Conservation (phyloP, 177 flowering plant species). For the Vitis hybrid region DNA sequence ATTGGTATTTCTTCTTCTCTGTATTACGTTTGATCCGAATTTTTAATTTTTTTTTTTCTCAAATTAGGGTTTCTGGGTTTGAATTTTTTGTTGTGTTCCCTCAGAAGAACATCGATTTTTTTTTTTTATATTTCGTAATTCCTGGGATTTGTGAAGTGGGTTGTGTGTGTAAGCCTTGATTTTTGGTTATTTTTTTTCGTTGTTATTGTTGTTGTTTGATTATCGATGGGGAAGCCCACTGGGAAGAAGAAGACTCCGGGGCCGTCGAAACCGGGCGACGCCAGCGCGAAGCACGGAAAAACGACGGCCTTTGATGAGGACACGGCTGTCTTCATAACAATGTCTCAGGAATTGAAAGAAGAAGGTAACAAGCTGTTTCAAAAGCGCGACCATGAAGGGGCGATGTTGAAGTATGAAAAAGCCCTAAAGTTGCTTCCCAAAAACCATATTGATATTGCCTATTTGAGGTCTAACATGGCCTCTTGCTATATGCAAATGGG, state of each 20-base stretch:
- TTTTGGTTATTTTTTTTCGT: not conserved
- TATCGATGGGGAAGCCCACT: constrained; percentile 61
- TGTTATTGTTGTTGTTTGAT: not conserved
- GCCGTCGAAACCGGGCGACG: constrained; percentile 21
- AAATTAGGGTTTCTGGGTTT: not conserved
- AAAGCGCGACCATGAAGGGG: constrained; percentile 62
- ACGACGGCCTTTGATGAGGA: constrained; percentile 57
- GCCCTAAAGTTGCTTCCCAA: constrained; percentile 60
- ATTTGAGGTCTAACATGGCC: constrained; percentile 56
- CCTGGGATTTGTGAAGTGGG: constrained; percentile 4
- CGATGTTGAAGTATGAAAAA: constrained; percentile 67
- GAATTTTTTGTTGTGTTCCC: not conserved
- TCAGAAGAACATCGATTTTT: not conserved
- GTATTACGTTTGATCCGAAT: not conserved
- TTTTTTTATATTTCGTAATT: not conserved
- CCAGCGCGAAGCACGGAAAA: constrained; percentile 17
- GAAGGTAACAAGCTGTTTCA: constrained; percentile 67
- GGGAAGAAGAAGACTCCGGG: constrained; percentile 49
- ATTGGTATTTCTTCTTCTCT: not conserved
- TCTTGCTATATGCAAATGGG: constrained; percentile 74
- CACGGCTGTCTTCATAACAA: constrained; percentile 57
- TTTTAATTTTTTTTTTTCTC: not conserved
- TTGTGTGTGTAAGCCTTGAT: constrained; percentile 1
- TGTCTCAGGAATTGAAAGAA: constrained; percentile 71
- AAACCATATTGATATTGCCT: constrained; percentile 63